Base-by-base conservation (phyloP, 495 filamentous ascomycete genomes). In the Lindgomyces ingoldianus region DNA sequence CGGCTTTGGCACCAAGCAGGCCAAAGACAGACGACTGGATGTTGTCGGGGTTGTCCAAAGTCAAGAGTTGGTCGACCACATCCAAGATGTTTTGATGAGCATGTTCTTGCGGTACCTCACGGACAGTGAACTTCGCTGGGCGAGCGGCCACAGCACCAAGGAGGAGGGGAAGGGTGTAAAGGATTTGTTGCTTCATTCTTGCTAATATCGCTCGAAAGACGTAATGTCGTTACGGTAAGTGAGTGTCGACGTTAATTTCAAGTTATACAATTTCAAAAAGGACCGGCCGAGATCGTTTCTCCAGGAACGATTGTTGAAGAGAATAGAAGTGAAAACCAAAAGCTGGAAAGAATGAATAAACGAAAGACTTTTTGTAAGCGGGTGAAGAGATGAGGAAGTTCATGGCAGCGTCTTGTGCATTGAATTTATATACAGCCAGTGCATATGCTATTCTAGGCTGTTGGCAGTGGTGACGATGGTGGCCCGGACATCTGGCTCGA, bases 1-100 rank as follows among this genome's bases (percentile, higher is more conserved):
- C 86, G n/a, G 86, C 72, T 4, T 75, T 78, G 65, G 85, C 81
- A 60, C 86, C 86, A 24, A 88, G 80, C 8, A 88, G 83, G 56
- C 80, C 83, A 67, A 89, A 89, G 64, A 88, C 81, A 41, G 84
- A 74, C 68, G 86, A 84, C 18, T 67, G 51, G 68, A 88, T 84
- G 45, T 80, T 70, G 57, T 81, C 80, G 18, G 86, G 85, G 75
- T 89, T 88, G 76, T 88, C 79, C 57, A 83, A 66, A 54, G 79
- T 68, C 55, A 88, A 77, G 57, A 76, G 73, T 11, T 62, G 60
- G 25, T 81, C 74, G 65, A 81, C 74, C 49, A 73, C 74, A 22
- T 70, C 72, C 14, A 87, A 70, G 72, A 83, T 79, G 56, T 76
- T 76, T 68, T 85, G 72, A 77, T 89, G 86, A 4, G 84, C 85